Conservation (phyloP, 2,329 filamentous ascomycete species). For the Exserohilum turcica region DNA sequence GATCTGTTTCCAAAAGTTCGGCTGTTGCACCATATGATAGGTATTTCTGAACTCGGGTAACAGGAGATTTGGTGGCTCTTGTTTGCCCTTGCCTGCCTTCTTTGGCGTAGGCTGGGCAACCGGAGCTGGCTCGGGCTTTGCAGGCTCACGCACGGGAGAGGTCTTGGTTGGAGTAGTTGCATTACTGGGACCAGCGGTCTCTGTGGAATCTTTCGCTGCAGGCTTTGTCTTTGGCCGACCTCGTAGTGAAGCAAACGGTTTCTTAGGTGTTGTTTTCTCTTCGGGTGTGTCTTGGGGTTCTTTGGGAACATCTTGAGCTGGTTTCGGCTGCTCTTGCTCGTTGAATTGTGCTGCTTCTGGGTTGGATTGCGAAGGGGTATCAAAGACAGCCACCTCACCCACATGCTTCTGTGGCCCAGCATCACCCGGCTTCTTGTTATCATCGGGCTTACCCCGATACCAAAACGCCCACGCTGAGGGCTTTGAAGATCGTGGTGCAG, state of each 20-base stretch:
- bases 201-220: slow-evolving; percentile 23
- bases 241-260: slow-evolving; percentile 40
- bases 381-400: slow-evolving; percentile 56
- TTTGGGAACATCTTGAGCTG: slow-evolving; percentile 22
- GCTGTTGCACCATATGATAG: slow-evolving; percentile 58
- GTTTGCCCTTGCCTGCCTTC: slow-evolving; percentile 27
- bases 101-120: slow-evolving; percentile 36
- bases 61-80: slow-evolving; percentile 64
- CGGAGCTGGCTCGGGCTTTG: slow-evolving; percentile 32
- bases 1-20: slow-evolving; percentile 53
- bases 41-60: slow-evolving; percentile 72
- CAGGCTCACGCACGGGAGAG: slow-evolving; percentile 34
- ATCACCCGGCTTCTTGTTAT: slow-evolving; percentile 59
- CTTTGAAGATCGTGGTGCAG: slow-evolving; percentile 49
- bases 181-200: slow-evolving; percentile 47
- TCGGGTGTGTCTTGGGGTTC: slow-evolving; percentile 20
- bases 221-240: slow-evolving; percentile 37
- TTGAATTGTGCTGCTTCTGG: slow-evolving; percentile 60
- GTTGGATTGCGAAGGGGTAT: slow-evolving; percentile 56
- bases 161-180: slow-evolving; percentile 36
- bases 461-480: slow-evolving; percentile 80
- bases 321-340: slow-evolving; percentile 43
- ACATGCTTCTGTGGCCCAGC: slow-evolving; percentile 63
- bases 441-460: slow-evolving; percentile 64
- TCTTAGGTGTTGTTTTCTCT: slow-evolving; percentile 31